A percentile compares a stretch with the other conserved stretches of the same genome.
Evolutionary conservation across 352 stramenopile species (phyloP).

Genomic region (Pythium rhizo-oryzae): DNA sequence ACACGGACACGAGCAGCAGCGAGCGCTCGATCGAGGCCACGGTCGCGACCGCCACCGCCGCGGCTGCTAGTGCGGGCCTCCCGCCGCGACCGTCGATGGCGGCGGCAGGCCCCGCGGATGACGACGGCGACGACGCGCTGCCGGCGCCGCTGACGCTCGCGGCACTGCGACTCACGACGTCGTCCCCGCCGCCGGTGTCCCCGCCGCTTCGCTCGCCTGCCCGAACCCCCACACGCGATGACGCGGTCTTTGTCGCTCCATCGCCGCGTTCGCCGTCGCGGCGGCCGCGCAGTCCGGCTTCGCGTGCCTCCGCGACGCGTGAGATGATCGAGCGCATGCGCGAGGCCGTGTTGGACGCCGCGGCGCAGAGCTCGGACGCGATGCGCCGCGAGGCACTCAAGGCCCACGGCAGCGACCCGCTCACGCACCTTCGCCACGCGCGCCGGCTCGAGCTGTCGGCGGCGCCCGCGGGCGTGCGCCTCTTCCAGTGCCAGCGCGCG

Average conservation of each 20-base stretch:
- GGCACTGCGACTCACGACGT: background rate
- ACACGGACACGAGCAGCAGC: slow-evolving; percentile 13
- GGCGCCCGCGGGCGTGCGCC: background rate
- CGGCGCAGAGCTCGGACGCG: slow-evolving; percentile 1
- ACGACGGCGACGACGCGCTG: background rate
- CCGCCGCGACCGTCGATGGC: background rate
- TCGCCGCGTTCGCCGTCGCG: background rate
- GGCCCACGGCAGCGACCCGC: slow-evolving; percentile 5
- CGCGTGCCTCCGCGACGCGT: background rate
- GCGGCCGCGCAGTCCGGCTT: background rate
- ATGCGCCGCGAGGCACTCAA: slow-evolving; percentile 19
- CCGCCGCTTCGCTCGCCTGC: too few relatives aligned
- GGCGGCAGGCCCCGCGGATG: background rate
- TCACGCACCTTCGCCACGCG: slow-evolving; percentile 7
- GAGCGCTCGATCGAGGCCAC: background rate
- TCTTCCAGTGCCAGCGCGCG: slow-evolving; percentile 15
- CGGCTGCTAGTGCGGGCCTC: too few relatives aligned
- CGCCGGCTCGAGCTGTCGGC: background rate
- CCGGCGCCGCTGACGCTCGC: background rate
- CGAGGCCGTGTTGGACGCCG: slow-evolving; percentile 10
- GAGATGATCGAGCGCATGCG: slow-evolving; percentile 16
- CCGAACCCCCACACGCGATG: too few relatives aligned
- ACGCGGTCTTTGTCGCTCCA: too few relatives aligned
- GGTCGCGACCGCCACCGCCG: background rate
- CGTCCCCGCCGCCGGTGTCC: background rate